A percentile compares a stretch with the other conserved stretches of the same genome.
Conservation (phyloP, 768 basidiomycete species). For the Fomitopsis serialis region DNA sequence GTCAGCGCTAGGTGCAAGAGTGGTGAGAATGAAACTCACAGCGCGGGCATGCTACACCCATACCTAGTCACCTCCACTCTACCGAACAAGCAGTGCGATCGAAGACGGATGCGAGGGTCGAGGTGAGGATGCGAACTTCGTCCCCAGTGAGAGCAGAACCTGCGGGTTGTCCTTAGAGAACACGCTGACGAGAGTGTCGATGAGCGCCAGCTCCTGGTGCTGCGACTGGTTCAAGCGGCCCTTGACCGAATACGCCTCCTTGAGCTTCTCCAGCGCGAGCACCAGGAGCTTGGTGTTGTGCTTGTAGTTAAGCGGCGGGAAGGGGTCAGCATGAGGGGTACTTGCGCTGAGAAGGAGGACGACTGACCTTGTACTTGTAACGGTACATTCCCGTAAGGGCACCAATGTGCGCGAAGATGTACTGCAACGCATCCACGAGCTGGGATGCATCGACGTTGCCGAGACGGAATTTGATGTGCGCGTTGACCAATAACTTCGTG, state of each 20-base stretch:
- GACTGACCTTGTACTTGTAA: slow-evolving; percentile 92
- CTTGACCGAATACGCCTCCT: slow-evolving; percentile 98
- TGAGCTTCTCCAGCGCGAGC: slow-evolving; percentile 93
- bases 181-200: slow-evolving; percentile 95
- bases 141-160: slow-evolving; percentile 98
- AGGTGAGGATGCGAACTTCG: slow-evolving; percentile 95
- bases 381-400: slow-evolving; percentile 99
- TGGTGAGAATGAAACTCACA: too few relatives aligned
- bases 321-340: slow-evolving; percentile 26
- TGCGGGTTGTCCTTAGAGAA: slow-evolving; percentile 98
- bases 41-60: too few relatives aligned
- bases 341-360: background rate
- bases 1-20: too few relatives aligned
- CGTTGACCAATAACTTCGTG: slow-evolving; percentile 97
- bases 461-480: slow-evolving; percentile 96
- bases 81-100: too few relatives aligned
- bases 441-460: slow-evolving; percentile 99
- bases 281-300: slow-evolving; percentile 98
- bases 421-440: slow-evolving; percentile 95
- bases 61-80: too few relatives aligned
- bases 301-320: slow-evolving; percentile 98
- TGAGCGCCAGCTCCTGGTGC: slow-evolving; percentile 94
- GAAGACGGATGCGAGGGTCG: too few relatives aligned
- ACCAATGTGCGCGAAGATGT: slow-evolving; percentile 96
- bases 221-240: slow-evolving; percentile 97